Conservation (phyloP, 1,284 basidiomycete species). For the Coniferiporia weirii region DNA sequence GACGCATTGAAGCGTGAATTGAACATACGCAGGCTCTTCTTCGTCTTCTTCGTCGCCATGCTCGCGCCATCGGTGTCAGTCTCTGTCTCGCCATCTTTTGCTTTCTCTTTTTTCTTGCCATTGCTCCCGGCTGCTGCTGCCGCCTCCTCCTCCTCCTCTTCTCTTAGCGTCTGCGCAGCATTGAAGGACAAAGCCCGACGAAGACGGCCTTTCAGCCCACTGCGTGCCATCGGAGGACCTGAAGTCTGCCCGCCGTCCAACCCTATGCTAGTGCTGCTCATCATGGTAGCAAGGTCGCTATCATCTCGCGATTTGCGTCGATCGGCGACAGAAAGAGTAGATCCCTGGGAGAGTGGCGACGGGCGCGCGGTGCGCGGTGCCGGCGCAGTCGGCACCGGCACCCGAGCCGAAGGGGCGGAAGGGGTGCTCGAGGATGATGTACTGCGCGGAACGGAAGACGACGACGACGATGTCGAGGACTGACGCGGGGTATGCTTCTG, state of each 20-base stretch:
- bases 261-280: constrained; percentile 42
- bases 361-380: constrained; percentile 58
- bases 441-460: constrained; percentile 31
- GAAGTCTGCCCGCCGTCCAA: constrained; percentile 10
- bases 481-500: constrained; percentile 34
- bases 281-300: constrained; percentile 57
- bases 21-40: constrained; percentile 76
- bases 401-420: constrained; percentile 26
- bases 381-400: constrained; percentile 31
- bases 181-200: constrained; percentile 71
- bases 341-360: constrained; percentile 69
- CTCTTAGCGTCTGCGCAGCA: constrained; percentile 50
- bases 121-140: background rate
- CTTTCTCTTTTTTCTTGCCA: constrained; percentile 22
- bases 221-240: constrained; percentile 41
- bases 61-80: constrained; percentile 32
- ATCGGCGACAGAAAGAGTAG: constrained; percentile 35
- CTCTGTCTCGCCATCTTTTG: constrained; percentile 24
- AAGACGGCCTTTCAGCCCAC: constrained; percentile 72
- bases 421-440: constrained; percentile 30
- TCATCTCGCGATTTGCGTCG: constrained; percentile 76
- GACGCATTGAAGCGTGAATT: constrained; percentile 89
- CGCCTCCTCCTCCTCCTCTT: constrained; percentile 48
- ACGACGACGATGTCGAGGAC: constrained; percentile 42
- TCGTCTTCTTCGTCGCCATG: constrained; percentile 52